phyloP scores from a whole-genome alignment of 2,329 filamentous ascomycete genomes.

The Aspergillus pseudoglaucus region DNA sequence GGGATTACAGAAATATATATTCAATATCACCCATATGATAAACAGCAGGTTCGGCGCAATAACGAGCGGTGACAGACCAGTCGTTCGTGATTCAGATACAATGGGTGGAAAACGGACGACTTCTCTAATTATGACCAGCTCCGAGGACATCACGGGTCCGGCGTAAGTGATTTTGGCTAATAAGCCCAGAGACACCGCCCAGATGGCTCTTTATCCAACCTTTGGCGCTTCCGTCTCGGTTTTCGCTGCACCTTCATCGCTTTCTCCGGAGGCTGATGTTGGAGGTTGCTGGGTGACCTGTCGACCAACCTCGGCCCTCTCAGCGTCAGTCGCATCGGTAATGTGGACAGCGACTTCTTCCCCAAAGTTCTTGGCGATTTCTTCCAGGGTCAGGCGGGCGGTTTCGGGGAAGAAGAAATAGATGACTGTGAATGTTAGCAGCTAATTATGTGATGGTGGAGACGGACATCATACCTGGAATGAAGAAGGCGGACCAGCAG shows the following conservation, averaged over 20 bases:
- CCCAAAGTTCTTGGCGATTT: constrained; percentile 43
- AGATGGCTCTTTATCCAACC: not conserved
- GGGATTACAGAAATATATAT: too few relatives aligned
- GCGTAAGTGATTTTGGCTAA: not conserved
- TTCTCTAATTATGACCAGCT: not conserved
- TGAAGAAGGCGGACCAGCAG: constrained; percentile 37
- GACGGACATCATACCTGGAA: constrained; percentile 25
- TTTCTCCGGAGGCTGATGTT: not conserved
- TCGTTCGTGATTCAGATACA: too few relatives aligned
- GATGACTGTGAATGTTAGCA: constrained; percentile 24
- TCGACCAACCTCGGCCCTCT: constrained; percentile 16
- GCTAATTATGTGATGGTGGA: not conserved
- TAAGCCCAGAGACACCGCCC: not conserved
- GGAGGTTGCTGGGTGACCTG: constrained; percentile 10
- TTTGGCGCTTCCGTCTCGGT: not conserved
- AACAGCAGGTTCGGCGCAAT: too few relatives aligned
- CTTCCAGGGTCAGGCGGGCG: constrained; percentile 39
- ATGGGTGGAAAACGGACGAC: not conserved
- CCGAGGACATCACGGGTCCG: not conserved
- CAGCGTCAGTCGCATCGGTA: constrained; percentile 39
- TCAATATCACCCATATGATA: too few relatives aligned
- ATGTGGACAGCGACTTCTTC: constrained; percentile 46
- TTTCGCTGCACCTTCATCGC: not conserved
- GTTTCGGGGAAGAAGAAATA: constrained; percentile 43
- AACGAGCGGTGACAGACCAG: too few relatives aligned